Evolutionary conservation across 148 eudicot genomes (phyloP), one percentile per base, ranked within the genome.

Genomic region (Rhododendron ferrugineum): DNA sequence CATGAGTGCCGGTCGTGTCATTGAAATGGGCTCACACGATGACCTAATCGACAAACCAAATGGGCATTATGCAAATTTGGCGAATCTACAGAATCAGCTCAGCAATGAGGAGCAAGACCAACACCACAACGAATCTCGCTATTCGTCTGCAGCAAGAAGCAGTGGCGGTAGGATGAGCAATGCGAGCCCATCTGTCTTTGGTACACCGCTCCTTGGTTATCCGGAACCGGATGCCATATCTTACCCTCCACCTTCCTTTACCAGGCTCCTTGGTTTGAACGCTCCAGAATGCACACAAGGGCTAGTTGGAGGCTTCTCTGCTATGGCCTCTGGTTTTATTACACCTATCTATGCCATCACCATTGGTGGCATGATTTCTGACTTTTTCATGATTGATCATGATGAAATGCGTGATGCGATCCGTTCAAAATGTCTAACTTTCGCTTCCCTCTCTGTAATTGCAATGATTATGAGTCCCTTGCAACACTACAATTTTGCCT

Each of bases 341-440:
- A 98, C 95, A 44, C 99, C 99, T 66, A 84, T 93, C 28, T 96
- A 96, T 86, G 99, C 98, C 8, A 62, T 96, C 40, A 94, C 97
- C 32, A 91, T 96, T 8, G 99, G 99, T 28, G 95, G 96, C 73
- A 93, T 95, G 98, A 95, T 96, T 16, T 89, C 95, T 1, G 93
- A 98, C 0, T 95, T 96, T 78, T 96, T 93, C 81, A 78, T 91
- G 3, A 74, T 88, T 34, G 85, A 85, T 86, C 97, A 94, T 37
- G 89, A 87, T 1, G 93, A 94, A 87, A 92, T 96, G 92, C 92
- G 85, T 6, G 73, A 88, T 5, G 84, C 93, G 44, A 95, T 95
- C 10, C 88, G 94, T 82, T 91, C 77, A 44, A 92, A 94, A 84
- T 85, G 91, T 4, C 13, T 90, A 4, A 85, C 91, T 7, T 96